A percentile compares a stretch with the other conserved stretches of the same genome.
Conservation (phyloP, 345 rosid genomes). For the Hirschfeldia incana region DNA sequence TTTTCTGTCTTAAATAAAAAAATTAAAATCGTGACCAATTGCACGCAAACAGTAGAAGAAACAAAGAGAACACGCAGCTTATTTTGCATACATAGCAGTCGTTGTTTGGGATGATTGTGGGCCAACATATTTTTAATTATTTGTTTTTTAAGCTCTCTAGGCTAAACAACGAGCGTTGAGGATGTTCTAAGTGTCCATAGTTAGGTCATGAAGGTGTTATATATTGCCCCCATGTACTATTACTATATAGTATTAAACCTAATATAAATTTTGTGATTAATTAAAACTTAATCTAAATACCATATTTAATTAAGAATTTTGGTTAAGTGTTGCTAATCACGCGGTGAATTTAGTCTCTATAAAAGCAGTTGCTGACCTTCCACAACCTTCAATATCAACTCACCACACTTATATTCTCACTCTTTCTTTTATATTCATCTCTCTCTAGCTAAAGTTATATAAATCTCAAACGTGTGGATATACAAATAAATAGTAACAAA, state of each 20-base stretch:
- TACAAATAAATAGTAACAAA: neutral
- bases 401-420: slow-evolving; percentile 23
- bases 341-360: slow-evolving; percentile 36
- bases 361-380: slow-evolving; percentile 40
- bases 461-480: slow-evolving; percentile 1
- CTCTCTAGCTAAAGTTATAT: neutral
- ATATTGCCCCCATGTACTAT: slow-evolving; percentile 9
- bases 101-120: too few species aligned
- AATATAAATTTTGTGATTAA: slow-evolving; percentile 8
- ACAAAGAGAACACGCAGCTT: too few species aligned
- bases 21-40: too few species aligned
- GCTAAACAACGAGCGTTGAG: too few species aligned
- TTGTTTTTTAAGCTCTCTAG: too few species aligned
- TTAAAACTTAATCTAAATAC: slow-evolving; percentile 5
- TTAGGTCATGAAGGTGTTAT: slow-evolving; percentile 19
- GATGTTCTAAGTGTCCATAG: too few species aligned
- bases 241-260: neutral
- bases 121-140: too few species aligned
- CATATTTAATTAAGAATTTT: slow-evolving; percentile 14
- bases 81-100: too few species aligned
- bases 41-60: too few species aligned
- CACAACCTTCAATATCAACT: slow-evolving; percentile 39
- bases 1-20: too few species aligned
- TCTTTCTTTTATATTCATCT: slow-evolving; percentile 1
- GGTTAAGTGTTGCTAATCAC: slow-evolving; percentile 29